A percentile compares a stretch with the other conserved stretches of the same genome.
These are phyloP conservation scores for Ceratocystis diversiconidia DNA, from an alignment of 2,329 filamentous ascomycete species.

Conservation along the genomic window DNA sequence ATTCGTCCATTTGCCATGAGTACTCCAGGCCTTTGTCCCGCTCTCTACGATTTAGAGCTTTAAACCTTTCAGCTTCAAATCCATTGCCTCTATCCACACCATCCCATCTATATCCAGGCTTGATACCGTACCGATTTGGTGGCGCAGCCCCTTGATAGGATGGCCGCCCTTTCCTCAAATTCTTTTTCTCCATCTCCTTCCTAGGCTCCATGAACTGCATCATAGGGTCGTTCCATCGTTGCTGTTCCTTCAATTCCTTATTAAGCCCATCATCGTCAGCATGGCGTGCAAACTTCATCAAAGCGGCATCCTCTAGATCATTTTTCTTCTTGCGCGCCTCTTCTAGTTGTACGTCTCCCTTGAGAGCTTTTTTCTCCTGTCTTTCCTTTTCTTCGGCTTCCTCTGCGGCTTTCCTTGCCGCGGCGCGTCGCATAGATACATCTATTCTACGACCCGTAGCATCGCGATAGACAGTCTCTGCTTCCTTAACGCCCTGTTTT, in stretches of 20 bases:
- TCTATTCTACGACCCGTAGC: conserved; percentile 91
- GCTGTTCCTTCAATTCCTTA: conserved; percentile 57
- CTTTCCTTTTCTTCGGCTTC: conserved; percentile 61
- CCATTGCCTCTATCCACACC: conserved; percentile 89
- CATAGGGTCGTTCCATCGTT: conserved; percentile 91
- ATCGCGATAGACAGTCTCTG: conserved; percentile 81
- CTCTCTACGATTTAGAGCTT: conserved; percentile 62
- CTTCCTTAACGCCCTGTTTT: conserved; percentile 31
- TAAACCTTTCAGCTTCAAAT: conserved; percentile 88
- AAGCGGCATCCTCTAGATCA: conserved; percentile 63
- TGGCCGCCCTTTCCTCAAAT: conserved; percentile 36
- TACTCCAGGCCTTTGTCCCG: conserved; percentile 73
- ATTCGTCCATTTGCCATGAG: conserved; percentile 94
- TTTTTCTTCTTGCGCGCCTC: conserved; percentile 51
- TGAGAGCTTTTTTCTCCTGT: conserved; percentile 53
- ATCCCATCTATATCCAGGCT: conserved; percentile 89
- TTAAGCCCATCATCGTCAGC: conserved; percentile 85
- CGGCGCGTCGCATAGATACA: conserved; percentile 75
- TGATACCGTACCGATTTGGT: conserved; percentile 88
- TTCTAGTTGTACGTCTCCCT: conserved; percentile 71
- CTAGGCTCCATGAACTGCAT: conserved; percentile 55
- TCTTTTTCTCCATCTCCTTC: conserved; percentile 26
- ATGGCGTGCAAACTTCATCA: conserved; percentile 63
- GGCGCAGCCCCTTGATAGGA: conserved; percentile 66
- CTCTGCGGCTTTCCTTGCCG: conserved; percentile 50